Base-by-base conservation (phyloP, 2,329 filamentous ascomycete genomes). In the Microdochium trichocladiopsis region DNA sequence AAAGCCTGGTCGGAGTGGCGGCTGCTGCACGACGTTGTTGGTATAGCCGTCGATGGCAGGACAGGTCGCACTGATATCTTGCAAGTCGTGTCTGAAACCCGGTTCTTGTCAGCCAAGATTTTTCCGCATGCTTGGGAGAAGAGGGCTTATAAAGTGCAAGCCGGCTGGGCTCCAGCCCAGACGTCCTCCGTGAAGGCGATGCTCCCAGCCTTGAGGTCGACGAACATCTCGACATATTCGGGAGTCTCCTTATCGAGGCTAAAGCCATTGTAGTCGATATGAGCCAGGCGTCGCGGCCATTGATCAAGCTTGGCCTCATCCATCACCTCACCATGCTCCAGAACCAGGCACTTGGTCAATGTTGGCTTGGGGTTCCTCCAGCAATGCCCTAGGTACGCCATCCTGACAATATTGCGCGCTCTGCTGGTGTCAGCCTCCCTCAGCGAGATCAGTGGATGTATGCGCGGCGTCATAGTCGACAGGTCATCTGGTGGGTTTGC, bases 281-380 rank as follows among this genome's bases (percentile, higher is more conserved):
- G 65, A 22, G 72, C 65, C 50, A 67, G 67, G 33, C 76, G 70
- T 3, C 72, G 67, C 8, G 77, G 66, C 18, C 74, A 69, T 37
- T 37, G 33, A 11, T 37, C 33, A 49, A 68, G 69, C 3, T 69
- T 70, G 10, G 62, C 60, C 1, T 72, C 71, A 0, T 76, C 67
- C 11, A 76, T 62, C 18, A 66, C 63, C 2, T 77, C 76, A n/a
- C 69, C 71, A 56, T 84, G 77, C 61, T 87, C 84, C 2, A 80
- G 80, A 48, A 83, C 78, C 23, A 87, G 71, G 59, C 83, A 87
- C 2, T 74, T 74, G 8, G 83, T 62, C 8, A 84, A 72, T 36
- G 80, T 73, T 36, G 69, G 69, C 66, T 86, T 87, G 25, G 73
- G 70, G 84, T 57, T 88, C 83, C 45, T 84, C 71, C 5, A 86